These are phyloP conservation scores for Seminavis robusta DNA, from an alignment of 108 stramenopile species.

Conservation along the genomic window DNA sequence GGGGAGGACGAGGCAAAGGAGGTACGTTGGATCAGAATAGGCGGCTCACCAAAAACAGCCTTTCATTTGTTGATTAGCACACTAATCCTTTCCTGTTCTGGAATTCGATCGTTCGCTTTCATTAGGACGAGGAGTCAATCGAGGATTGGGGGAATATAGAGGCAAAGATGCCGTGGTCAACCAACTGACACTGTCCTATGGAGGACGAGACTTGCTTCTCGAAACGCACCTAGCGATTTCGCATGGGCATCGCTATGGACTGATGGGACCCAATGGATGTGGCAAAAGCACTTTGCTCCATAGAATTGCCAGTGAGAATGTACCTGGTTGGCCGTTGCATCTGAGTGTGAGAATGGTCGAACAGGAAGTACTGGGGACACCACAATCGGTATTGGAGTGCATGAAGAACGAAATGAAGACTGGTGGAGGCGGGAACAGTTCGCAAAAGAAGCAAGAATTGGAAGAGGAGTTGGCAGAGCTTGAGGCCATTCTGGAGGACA, in stretches of 20 bases:
- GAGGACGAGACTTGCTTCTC: slow-evolving; percentile 1
- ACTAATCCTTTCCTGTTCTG: too few relatives aligned
- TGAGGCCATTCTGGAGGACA: slow-evolving; percentile 49
- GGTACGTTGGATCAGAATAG: slow-evolving; percentile 37
- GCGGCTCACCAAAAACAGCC: slow-evolving; percentile 32
- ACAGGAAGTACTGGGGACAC: slow-evolving; percentile 82
- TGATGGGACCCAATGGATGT: slow-evolving; percentile 75
- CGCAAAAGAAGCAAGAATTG: slow-evolving; percentile 38
- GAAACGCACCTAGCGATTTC: slow-evolving; percentile 1
- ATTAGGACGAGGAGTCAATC: too few relatives aligned
- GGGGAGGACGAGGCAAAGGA: slow-evolving; percentile 52
- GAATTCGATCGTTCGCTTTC: too few relatives aligned
- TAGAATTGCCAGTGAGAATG: slow-evolving; percentile 56
- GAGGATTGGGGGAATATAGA: too few relatives aligned
- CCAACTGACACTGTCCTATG: too few relatives aligned
- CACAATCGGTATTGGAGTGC: slow-evolving; percentile 68
- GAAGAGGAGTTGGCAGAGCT: slow-evolving; percentile 58
- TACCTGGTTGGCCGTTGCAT: slow-evolving; percentile 79
- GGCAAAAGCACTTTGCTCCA: slow-evolving; percentile 85
- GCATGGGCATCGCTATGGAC: slow-evolving; percentile 67
- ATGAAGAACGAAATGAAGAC: too few relatives aligned
- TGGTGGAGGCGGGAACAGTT: slow-evolving; percentile 65
- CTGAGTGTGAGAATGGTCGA: slow-evolving; percentile 68
- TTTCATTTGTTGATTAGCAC: slow-evolving; percentile 28
- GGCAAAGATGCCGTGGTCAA: too few relatives aligned